These are phyloP conservation scores for Phytophthora agathidicida DNA, from an alignment of 352 stramenopile species.

Conservation along the genomic window DNA sequence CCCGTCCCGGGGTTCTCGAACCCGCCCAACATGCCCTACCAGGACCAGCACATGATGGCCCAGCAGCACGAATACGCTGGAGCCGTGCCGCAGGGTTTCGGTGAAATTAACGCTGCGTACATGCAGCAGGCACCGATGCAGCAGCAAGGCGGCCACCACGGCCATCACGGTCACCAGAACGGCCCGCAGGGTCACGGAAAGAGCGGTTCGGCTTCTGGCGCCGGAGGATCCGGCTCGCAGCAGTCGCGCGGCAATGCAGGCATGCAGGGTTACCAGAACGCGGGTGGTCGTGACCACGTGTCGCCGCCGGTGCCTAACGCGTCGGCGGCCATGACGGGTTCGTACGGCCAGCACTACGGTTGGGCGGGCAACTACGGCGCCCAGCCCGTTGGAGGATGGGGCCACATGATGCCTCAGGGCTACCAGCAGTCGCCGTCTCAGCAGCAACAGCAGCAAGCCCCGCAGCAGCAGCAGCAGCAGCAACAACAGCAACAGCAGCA, in stretches of 20 bases:
- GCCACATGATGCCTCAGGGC: conserved; percentile 86
- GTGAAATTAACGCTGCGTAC: conserved; percentile 81
- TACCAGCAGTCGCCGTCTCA: conserved; percentile 74
- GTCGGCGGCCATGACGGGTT: conserved; percentile 58
- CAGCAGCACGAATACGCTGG: conserved; percentile 86
- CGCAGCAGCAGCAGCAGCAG: conserved; percentile 63
- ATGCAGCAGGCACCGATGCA: conserved; percentile 69
- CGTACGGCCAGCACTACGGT: conserved; percentile 81
- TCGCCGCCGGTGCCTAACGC: conserved; percentile 75
- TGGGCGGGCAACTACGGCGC: conserved; percentile 77
- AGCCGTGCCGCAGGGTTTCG: conserved; percentile 79
- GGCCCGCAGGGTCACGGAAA: conserved; percentile 75
- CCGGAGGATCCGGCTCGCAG: conserved; percentile 39
- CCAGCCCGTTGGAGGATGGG: conserved; percentile 77
- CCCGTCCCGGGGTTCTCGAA: conserved; percentile 83
- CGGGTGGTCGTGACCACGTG: conserved; percentile 57
- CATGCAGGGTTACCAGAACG: conserved; percentile 67
- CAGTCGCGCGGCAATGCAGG: conserved; percentile 62
- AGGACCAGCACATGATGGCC: conserved; percentile 82
- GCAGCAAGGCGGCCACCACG: conserved; percentile 53
- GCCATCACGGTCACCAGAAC: conserved; percentile 60
- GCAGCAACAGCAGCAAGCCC: conserved; percentile 54
- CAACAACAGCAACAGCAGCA: conserved; percentile 72
- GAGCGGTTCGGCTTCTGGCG: conserved; percentile 42
- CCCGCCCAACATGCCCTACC: conserved; percentile 80